Evolutionary conservation across 345 rosid genomes (phyloP), one percentile per base, ranked within the genome.

Genomic region (Acer campestre): DNA sequence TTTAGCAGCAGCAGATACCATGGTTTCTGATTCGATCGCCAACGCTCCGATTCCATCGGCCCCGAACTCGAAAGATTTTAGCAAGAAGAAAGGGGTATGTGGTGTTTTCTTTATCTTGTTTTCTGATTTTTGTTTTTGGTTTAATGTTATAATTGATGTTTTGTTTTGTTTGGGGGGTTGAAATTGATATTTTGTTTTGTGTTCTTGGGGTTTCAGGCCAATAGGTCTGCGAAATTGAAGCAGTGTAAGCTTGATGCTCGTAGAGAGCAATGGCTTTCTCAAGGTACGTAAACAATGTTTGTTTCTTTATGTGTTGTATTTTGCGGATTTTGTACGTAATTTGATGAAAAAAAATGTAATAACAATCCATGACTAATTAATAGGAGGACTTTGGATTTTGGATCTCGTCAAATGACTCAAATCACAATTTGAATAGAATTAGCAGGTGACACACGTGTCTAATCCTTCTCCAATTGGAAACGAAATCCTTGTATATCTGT

Each of bases 241-340:
- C 98, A 93, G 87, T 88, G 89, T 91, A 95, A 95, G 88, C 88
- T 95, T 0, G 97, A 91, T 80, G 97, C 88, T 20, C 98, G 98
- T 53, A 97, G 98, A 18, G 98, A 93, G 84, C 98, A 95, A 85
- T 95, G 98, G 98, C 97, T 93, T 77, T 90, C 98, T 74, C 98
- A 95, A 85, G 92, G 98, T 93, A 77, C 14, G 77, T 38, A 66
- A 23, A 76, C 71, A 35, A 65, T 73, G 20, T 29, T 46, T 78
- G n/a, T 63, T 0, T 63, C 2, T 6, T 18, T 17, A 2, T 77
- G 64, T 42, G 10, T 14, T 42, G 10, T 18, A 7, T 56, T 11
- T 67, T n/a, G 35, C 61, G 64, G 11, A 69, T 38, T 17, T 7
- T 73, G 61, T 53, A 29, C 44, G 12, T 42, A n/a, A 65, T 74